Evolutionary conservation across 2,329 filamentous ascomycete genomes (phyloP).

Genomic region (Monosporascus ibericus): DNA sequence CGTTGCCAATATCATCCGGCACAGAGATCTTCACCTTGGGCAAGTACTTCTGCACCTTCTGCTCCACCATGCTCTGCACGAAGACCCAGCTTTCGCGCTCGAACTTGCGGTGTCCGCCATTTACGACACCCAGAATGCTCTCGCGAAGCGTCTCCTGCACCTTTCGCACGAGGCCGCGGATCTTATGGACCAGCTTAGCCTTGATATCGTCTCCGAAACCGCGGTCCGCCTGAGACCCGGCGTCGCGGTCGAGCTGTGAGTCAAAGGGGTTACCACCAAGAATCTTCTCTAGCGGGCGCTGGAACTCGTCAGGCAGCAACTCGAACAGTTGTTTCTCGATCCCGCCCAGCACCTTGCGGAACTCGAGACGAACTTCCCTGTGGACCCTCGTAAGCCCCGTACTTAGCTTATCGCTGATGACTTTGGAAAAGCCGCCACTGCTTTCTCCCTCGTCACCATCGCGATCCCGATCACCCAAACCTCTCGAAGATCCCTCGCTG

Average conservation of each 20-base stretch:
- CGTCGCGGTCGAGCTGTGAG: conserved; percentile 33
- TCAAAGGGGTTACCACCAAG: conserved; percentile 42
- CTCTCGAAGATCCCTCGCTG: conserved; percentile 25
- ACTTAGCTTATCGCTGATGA: conserved; percentile 41
- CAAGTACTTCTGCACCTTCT: conserved; percentile 39
- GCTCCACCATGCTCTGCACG: conserved; percentile 38
- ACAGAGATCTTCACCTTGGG: conserved; percentile 39
- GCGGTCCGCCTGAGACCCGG: conserved; percentile 24
- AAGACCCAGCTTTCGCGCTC: conserved; percentile 40
- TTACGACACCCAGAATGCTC: conserved; percentile 38
- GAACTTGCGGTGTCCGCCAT: conserved; percentile 41
- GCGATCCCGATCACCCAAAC: conserved; percentile 22
- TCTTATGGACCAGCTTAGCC: conserved; percentile 36
- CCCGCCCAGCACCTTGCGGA: conserved; percentile 35
- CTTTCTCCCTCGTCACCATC: conserved; percentile 19
- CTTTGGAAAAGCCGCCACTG: conserved; percentile 34
- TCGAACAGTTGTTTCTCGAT: conserved; percentile 42
- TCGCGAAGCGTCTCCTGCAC: conserved; percentile 39
- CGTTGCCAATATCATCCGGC: conserved; percentile 41
- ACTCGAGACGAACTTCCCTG: conserved; percentile 39
- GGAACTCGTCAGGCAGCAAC: conserved; percentile 35
- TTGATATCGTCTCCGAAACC: conserved; percentile 39
- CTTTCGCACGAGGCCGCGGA: conserved; percentile 36
- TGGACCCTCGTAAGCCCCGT: conserved; percentile 38
- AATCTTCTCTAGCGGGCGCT: conserved; percentile 38